Evolutionary conservation across 2,329 filamentous ascomycete species (phyloP), one percentile per base, ranked within the genome.

Genomic region (Cylindrodendrum hubeiense): DNA sequence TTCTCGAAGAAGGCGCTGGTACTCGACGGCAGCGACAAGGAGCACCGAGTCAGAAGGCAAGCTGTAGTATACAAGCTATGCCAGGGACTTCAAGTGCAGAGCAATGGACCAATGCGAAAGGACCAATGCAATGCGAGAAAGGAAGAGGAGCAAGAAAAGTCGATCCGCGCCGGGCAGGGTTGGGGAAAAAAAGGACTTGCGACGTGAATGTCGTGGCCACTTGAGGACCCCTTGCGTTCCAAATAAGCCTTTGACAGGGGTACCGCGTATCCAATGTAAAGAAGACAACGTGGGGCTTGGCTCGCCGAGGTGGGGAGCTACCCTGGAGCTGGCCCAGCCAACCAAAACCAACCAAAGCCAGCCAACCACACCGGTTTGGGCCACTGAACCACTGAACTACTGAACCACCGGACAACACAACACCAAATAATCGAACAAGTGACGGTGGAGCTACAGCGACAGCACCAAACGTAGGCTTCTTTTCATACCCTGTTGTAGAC

Each of bases 151-250:
- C 37, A 39, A 39, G 13, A 30, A 33, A 46, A 55, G 30, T 41
- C 44, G 47, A 39, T 39, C 37, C 37, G 37, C 37, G 37, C 37
- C 37, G 15, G 54, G 37, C 50, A 54, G 50, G 47, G 54, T 58
- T 51, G 43, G 39, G 51, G 26, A 47, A 61, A 53, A 53, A 57
- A 46, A 39, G 34, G 34, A 52, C 13, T n/a, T 55, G 50, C 50
- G 55, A 64, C 61, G 37, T 63, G 55, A 54, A 54, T 59, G 55
- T 64, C 61, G 61, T 64, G 61, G 61, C 61, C 61, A 64, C 60
- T 63, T 63, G 54, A 57, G 19, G 28, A 57, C 60, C 54, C 54
- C 47, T 58, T 56, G 49, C 43, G 19, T 49, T 49, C 47, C 50
- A 44, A 57, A 43, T 56, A 51, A 60, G 57, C 41, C 37, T 60